These are phyloP conservation scores for Coemansia sp. DNA, from an alignment of 192 early-diverging fungal species.

Conservation along the genomic window DNA sequence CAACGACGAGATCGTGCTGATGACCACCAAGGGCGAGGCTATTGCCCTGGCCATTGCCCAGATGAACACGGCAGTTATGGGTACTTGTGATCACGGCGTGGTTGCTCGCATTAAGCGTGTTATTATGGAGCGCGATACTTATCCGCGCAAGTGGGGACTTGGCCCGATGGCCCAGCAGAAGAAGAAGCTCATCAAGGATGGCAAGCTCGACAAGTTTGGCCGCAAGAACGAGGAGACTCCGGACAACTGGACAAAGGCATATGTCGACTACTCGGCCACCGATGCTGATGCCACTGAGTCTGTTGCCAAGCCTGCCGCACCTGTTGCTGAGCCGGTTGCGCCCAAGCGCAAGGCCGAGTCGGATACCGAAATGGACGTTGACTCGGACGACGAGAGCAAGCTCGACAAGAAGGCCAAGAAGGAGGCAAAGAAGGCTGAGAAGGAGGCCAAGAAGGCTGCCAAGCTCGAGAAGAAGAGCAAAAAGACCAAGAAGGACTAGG, in stretches of 20 bases:
- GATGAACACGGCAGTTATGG: constrained; percentile 98
- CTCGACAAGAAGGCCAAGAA: constrained; percentile 41
- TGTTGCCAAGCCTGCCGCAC: constrained; percentile 1
- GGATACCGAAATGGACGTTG: constrained; percentile 32
- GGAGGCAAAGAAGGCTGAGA: constrained; percentile 34
- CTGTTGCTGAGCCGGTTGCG: not conserved
- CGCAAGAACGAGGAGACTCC: constrained; percentile 87
- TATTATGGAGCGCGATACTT: constrained; percentile 99
- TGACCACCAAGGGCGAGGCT: constrained; percentile 99
- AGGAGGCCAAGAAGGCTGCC: constrained; percentile 29
- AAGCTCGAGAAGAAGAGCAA: constrained; percentile 37
- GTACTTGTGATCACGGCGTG: constrained; percentile 92
- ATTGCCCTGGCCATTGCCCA: constrained; percentile 96
- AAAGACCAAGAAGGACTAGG: constrained; percentile 29
- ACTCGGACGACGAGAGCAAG: constrained; percentile 23
- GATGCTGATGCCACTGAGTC: constrained; percentile 4
- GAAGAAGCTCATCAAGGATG: constrained; percentile 98
- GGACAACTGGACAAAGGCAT: constrained; percentile 74
- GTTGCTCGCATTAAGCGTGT: constrained; percentile 99
- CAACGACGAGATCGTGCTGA: constrained; percentile 96
- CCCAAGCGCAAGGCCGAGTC: constrained; percentile 39
- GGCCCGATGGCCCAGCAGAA: constrained; percentile 95
- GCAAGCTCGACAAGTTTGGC: constrained; percentile 97
- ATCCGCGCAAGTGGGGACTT: constrained; percentile 96
- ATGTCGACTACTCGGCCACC: constrained; percentile 63